Evolutionary conservation across 805 yeast genomes (phyloP).

Genomic region (Candida tibetensis): DNA sequence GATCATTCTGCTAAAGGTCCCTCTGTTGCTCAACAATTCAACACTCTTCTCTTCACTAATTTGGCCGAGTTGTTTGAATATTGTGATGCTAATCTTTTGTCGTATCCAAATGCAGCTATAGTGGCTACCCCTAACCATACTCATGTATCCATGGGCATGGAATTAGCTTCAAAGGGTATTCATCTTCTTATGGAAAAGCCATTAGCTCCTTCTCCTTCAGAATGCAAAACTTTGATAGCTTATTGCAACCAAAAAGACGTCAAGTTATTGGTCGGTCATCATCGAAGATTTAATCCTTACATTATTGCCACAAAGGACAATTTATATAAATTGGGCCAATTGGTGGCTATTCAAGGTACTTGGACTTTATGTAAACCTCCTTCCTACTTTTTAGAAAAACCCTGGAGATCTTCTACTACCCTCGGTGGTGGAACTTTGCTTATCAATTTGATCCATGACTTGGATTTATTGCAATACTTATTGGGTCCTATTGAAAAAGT

Average conservation of each 20-base stretch:
- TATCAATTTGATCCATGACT: slow-evolving; percentile 39
- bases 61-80: slow-evolving; percentile 26
- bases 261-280: slow-evolving; percentile 38
- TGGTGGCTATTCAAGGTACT: slow-evolving; percentile 38
- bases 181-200: slow-evolving; percentile 40
- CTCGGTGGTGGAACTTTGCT: slow-evolving; percentile 38
- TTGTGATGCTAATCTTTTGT: slow-evolving; percentile 17
- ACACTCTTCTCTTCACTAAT: slow-evolving; percentile 21
- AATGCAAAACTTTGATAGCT: slow-evolving; percentile 28
- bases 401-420: slow-evolving; percentile 29
- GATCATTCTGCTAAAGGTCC: slow-evolving; percentile 35
- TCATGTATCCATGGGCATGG: slow-evolving; percentile 30
- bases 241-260: slow-evolving; percentile 22
- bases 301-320: slow-evolving; percentile 32
- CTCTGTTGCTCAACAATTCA: slow-evolving; percentile 25
- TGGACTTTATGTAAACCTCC: slow-evolving; percentile 38
- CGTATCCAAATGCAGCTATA: slow-evolving; percentile 37
- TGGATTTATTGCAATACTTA: slow-evolving; percentile 36
- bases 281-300: slow-evolving; percentile 39
- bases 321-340: slow-evolving; percentile 26
- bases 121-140: slow-evolving; percentile 41
- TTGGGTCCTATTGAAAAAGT: slow-evolving; percentile 37
- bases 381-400: slow-evolving; percentile 28
- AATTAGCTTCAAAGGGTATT: slow-evolving; percentile 32
- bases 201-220: slow-evolving; percentile 28